Conservation (phyloP, 495 filamentous ascomycete genomes). For the Neurospora sp. region DNA sequence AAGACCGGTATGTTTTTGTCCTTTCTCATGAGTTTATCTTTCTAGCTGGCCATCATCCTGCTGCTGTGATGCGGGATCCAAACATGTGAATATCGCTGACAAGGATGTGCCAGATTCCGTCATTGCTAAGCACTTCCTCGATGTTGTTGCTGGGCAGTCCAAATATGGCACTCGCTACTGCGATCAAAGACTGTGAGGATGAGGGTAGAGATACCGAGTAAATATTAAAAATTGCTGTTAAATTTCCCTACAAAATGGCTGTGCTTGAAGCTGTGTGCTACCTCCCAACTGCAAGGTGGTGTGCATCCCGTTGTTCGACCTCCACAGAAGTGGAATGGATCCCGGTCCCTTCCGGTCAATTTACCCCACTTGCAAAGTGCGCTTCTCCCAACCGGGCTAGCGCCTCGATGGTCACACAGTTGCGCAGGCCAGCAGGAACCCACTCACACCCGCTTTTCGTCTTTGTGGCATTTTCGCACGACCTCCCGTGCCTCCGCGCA, state of each 20-base stretch:
- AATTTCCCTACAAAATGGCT: neutral
- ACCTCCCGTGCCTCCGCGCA: neutral
- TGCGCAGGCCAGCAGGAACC: neutral
- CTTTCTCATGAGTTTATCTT: slow-evolving; percentile 29
- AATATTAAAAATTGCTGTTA: neutral
- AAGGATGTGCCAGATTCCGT: slow-evolving; percentile 17
- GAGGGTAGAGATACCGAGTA: neutral
- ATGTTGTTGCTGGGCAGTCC: slow-evolving; percentile 46
- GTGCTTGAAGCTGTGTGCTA: neutral
- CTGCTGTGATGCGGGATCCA: neutral
- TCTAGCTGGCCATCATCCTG: slow-evolving; percentile 37
- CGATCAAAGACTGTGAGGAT: neutral
- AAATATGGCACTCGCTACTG: slow-evolving; percentile 38
- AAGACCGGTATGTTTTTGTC: slow-evolving; percentile 33
- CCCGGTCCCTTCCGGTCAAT: neutral
- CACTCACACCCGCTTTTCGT: slow-evolving; percentile 8
- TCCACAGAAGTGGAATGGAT: neutral
- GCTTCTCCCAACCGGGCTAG: neutral
- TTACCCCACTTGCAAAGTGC: neutral
- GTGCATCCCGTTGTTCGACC: neutral
- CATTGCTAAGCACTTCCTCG: slow-evolving; percentile 51
- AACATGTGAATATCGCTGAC: neutral
- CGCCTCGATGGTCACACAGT: slow-evolving; percentile 4
- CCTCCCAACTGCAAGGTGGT: neutral
- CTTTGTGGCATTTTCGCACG: slow-evolving; percentile 14